A percentile compares a stretch with the other conserved stretches of the same genome.
Evolutionary conservation across 2,329 filamentous ascomycete genomes (phyloP).

Genomic region (Ophiognomonia clavigignenti-juglandacearum): DNA sequence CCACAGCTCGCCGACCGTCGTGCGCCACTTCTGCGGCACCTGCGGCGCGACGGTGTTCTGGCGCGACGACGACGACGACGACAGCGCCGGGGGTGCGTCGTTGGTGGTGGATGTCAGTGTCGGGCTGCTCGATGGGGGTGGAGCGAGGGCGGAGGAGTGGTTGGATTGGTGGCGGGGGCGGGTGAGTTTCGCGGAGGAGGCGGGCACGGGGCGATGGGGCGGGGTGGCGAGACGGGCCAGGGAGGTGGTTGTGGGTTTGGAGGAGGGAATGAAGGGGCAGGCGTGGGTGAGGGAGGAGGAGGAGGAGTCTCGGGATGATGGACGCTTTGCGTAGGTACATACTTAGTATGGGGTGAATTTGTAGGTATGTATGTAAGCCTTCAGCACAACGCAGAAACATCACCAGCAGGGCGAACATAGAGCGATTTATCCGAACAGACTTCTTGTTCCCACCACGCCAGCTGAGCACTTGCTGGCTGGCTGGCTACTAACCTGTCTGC

Average conservation of each 20-base stretch:
- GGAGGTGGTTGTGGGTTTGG: not conserved
- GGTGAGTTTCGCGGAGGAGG: conserved; percentile 56
- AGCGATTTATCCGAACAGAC: no score
- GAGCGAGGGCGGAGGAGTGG: conserved; percentile 52
- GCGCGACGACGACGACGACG: conserved; percentile 46
- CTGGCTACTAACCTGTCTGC: no score
- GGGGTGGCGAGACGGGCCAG: not conserved
- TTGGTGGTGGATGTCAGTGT: conserved; percentile 62
- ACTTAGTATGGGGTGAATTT: no score
- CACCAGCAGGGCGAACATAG: no score
- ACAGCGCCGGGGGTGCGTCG: no score
- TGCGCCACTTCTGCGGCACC: conserved; percentile 54
- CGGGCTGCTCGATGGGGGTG: conserved; percentile 46
- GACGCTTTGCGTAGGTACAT: no score
- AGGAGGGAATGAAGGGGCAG: not conserved
- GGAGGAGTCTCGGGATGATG: no score
- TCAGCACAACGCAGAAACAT: no score
- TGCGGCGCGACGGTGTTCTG: conserved; percentile 65
- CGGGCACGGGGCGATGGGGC: not conserved
- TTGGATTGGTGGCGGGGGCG: conserved; percentile 56
- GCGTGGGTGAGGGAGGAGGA: no score
- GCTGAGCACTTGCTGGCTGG: no score
- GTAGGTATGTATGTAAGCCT: no score
- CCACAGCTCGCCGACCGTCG: conserved; percentile 46
- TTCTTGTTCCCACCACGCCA: no score